Conservation (phyloP, 1,284 basidiomycete species). For the Ustilago vetiveriae region DNA sequence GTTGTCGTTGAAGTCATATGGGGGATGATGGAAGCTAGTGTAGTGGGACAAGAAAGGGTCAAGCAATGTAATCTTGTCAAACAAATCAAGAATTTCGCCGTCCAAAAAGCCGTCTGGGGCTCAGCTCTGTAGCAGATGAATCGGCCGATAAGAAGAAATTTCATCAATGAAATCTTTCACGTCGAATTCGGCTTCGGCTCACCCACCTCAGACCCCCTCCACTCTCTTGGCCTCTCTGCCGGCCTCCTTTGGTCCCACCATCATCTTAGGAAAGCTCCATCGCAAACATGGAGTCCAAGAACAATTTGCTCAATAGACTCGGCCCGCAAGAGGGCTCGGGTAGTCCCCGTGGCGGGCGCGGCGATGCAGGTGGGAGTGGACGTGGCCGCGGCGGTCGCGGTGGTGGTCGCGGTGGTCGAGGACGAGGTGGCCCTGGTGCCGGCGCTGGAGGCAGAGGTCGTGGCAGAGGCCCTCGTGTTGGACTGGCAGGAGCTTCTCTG, state of each 20-base stretch:
- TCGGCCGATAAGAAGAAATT: slow-evolving; percentile 45
- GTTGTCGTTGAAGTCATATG: too few species aligned
- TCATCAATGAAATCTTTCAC: too few species aligned
- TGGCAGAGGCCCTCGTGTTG: slow-evolving; percentile 29
- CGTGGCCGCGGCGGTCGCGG: slow-evolving; percentile 21
- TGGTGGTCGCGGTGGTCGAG: slow-evolving; percentile 15
- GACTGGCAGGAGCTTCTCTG: slow-evolving; percentile 27
- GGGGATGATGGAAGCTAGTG: not conserved
- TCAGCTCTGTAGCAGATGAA: not conserved
- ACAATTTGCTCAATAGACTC: slow-evolving; percentile 23
- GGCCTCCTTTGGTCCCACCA: not conserved
- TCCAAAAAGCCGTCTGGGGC: slow-evolving; percentile 11
- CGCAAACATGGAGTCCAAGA: slow-evolving; percentile 27
- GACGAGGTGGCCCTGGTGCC: slow-evolving; percentile 7
- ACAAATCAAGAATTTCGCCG: too few species aligned
- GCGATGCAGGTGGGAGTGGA: slow-evolving; percentile 10
- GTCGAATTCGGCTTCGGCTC: slow-evolving; percentile 1
- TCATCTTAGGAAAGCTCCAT: not conserved
- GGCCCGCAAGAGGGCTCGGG: slow-evolving; percentile 10
- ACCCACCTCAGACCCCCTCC: too few species aligned
- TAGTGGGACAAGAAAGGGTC: too few species aligned
- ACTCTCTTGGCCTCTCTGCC: too few species aligned
- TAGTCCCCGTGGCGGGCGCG: not conserved
- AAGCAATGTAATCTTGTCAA: too few species aligned
- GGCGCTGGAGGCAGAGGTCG: slow-evolving; percentile 13